phyloP scores from a whole-genome alignment of 78 protist species.

The Dictyostelium capitatum region DNA sequence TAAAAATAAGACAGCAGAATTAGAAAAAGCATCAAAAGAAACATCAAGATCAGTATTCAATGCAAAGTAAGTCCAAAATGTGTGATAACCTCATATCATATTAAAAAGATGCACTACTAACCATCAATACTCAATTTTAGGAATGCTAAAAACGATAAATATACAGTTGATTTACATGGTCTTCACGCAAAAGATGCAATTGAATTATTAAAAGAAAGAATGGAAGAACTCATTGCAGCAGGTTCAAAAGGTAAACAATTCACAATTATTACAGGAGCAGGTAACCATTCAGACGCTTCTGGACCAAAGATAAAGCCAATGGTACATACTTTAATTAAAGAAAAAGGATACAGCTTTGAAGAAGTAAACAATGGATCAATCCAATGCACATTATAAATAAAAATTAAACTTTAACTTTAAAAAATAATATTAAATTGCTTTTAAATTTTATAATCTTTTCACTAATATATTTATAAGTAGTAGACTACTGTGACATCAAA shows the following conservation, averaged over 20 bases:
- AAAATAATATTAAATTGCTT: too few relatives aligned
- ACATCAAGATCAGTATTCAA: constrained; percentile 39
- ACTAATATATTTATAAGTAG: too few relatives aligned
- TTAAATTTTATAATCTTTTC: too few relatives aligned
- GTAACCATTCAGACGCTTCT: constrained; percentile 71
- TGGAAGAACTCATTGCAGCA: constrained; percentile 14
- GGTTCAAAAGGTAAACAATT: constrained; percentile 46
- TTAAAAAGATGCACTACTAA: too few relatives aligned
- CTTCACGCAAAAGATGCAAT: constrained; percentile 48
- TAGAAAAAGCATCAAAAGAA: constrained; percentile 61
- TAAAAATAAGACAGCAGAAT: constrained; percentile 19
- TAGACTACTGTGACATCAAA: too few relatives aligned
- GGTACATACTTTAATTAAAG: constrained; percentile 43
- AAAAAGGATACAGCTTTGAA: constrained; percentile 8
- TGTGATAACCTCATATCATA: too few relatives aligned
- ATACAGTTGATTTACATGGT: constrained; percentile 80
- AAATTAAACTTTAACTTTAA: too few relatives aligned
- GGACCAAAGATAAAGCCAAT: constrained; percentile 85
- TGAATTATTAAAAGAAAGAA: constrained; percentile 46
- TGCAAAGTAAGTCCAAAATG: constrained; percentile 74
- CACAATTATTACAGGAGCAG: constrained; percentile 77
- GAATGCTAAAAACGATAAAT: constrained; percentile 60
- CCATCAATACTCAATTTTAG: too few relatives aligned
- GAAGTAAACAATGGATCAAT: constrained; percentile 83
- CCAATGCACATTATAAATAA: not conserved